Conservation (phyloP, 257 asterid genomes). For the Solanum paucissectum region DNA sequence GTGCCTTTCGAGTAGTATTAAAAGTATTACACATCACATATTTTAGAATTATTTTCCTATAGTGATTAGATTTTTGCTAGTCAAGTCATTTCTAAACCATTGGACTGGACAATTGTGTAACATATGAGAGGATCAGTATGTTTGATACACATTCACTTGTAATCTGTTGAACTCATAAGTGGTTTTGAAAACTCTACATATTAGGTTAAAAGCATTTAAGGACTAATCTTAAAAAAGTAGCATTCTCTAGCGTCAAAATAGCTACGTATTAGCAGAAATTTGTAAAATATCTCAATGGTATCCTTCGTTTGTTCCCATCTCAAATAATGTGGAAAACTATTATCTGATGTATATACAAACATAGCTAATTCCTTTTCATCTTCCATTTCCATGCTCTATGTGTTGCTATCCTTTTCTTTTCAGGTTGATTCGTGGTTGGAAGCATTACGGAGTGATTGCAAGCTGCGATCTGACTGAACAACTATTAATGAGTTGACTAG, state of each 20-base stretch:
- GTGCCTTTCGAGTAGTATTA: not conserved
- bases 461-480: constrained; percentile 21
- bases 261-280: not conserved
- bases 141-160: not conserved
- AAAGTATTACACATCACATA: not conserved
- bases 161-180: not conserved
- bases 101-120: not conserved
- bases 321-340: not conserved
- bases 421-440: constrained; percentile 83
- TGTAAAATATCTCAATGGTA: not conserved
- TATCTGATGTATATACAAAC: not conserved
- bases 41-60: not conserved
- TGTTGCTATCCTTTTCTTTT: not conserved
- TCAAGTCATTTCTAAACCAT: not conserved
- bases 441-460: constrained; percentile 42
- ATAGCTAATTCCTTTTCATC: not conserved
- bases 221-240: not conserved
- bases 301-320: not conserved
- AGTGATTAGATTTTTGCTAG: not conserved
- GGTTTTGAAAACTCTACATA: not conserved
- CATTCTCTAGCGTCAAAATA: not conserved
- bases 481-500: constrained; percentile 1
- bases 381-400: not conserved
- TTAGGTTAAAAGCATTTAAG: not conserved
- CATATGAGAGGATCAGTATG: not conserved